Conservation (phyloP, 768 basidiomycete species). For the Suillus cothurnatus region DNA sequence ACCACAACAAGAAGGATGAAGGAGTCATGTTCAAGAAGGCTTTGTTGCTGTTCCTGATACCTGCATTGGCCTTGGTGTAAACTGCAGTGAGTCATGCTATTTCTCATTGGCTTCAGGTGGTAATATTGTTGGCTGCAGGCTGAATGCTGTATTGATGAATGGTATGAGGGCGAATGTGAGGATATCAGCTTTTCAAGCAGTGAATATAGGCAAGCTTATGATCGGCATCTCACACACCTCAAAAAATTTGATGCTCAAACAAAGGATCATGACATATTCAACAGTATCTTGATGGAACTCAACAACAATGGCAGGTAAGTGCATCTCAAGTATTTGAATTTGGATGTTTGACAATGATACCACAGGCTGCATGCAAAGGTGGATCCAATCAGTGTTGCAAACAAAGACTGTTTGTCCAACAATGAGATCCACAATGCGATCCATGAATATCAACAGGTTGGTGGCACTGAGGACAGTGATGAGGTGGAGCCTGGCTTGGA, state of each 20-base stretch:
- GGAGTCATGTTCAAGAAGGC: conserved; percentile 16
- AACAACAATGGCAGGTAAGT: conserved; percentile 1
- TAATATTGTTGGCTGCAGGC: no score
- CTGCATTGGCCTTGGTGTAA: conserved; percentile 16
- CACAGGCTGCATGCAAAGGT: conserved; percentile 2
- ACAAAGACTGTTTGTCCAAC: not conserved
- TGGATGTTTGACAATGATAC: not conserved
- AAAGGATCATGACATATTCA: no score
- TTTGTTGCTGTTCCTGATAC: conserved; percentile 20
- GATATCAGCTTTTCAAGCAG: no score
- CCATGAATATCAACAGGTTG: conserved; percentile 1
- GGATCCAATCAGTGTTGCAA: not conserved
- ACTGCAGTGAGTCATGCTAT: not conserved
- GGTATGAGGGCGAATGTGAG: no score
- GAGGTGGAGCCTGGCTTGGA: not conserved
- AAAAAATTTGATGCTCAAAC: no score
- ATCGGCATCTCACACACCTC: no score
- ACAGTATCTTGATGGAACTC: not conserved
- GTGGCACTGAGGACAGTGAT: not conserved
- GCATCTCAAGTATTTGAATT: not conserved
- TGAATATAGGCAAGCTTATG: no score
- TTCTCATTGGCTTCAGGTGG: no score
- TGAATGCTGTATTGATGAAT: no score
- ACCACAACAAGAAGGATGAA: conserved; percentile 22
- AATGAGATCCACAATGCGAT: not conserved